Evolutionary conservation across 1,284 basidiomycete species (phyloP).

Genomic region (Pisolithus thermaeus): DNA sequence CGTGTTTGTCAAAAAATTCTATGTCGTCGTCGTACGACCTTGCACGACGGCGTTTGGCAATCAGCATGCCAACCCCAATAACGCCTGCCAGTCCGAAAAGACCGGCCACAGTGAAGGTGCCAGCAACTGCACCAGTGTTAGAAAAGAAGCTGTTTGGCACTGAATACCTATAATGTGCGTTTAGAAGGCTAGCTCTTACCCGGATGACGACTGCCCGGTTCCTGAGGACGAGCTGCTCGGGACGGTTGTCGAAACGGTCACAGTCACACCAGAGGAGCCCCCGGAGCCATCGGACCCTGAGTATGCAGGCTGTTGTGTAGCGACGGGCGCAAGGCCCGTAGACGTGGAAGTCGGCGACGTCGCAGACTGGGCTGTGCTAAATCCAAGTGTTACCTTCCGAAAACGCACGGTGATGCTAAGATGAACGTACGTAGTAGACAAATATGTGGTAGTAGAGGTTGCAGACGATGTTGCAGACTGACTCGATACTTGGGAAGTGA

Average conservation of each 20-base stretch:
- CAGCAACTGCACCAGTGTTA: conserved; percentile 43
- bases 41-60: conserved; percentile 21
- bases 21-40: conserved; percentile 22
- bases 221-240: conserved; percentile 10
- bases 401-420: background rate
- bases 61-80: conserved; percentile 20
- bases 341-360: background rate
- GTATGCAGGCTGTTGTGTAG: background rate
- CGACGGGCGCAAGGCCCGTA: background rate
- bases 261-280: background rate
- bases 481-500: background rate
- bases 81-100: conserved; percentile 27
- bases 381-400: background rate
- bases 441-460: background rate
- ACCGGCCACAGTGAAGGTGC: conserved; percentile 36
- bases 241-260: background rate
- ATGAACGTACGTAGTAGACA: background rate
- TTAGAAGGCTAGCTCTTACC: conserved; percentile 8
- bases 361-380: conserved; percentile 1
- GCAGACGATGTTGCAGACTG: conserved; percentile 7
- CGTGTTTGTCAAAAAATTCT: conserved; percentile 25
- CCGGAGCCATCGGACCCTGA: background rate
- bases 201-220: too few relatives aligned
- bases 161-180: background rate
- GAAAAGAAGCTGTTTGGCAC: conserved; percentile 36